These are phyloP conservation scores for Primulina tabacum DNA, from an alignment of 257 asterid genomes.

Conservation along the genomic window DNA sequence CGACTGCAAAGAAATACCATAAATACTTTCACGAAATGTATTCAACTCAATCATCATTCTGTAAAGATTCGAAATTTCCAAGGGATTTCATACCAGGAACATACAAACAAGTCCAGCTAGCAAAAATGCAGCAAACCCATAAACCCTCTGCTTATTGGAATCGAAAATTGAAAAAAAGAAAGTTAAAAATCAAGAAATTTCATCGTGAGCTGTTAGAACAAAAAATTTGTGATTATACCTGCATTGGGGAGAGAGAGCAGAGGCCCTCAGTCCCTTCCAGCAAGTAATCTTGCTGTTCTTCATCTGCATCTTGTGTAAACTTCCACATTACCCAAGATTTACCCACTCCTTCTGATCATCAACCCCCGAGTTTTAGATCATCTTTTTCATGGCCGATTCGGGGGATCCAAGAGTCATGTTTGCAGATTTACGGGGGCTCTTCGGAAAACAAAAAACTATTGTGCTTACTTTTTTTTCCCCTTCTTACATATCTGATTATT, in stretches of 20 bases:
- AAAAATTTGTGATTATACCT: slow-evolving; percentile 38
- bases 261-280: slow-evolving; percentile 68
- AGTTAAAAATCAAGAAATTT: slow-evolving; percentile 16
- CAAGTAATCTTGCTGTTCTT: slow-evolving; percentile 58
- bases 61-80: slow-evolving; percentile 14
- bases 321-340: slow-evolving; percentile 56
- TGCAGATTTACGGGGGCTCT: slow-evolving; percentile 5
- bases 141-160: slow-evolving; percentile 65
- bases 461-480: too few relatives aligned
- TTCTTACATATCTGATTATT: too few relatives aligned
- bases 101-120: slow-evolving; percentile 70
- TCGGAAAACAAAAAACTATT: too few relatives aligned
- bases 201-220: background rate
- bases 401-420: slow-evolving; percentile 14
- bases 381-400: slow-evolving; percentile 6
- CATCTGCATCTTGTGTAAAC: slow-evolving; percentile 43
- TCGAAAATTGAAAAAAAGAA: background rate
- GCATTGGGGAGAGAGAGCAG: slow-evolving; percentile 71
- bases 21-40: slow-evolving; percentile 5
- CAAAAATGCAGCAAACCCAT: slow-evolving; percentile 78
- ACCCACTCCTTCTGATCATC: slow-evolving; percentile 14
- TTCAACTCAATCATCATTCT: background rate
- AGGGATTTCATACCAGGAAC: slow-evolving; percentile 67
- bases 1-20: slow-evolving; percentile 54
- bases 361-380: slow-evolving; percentile 13